These are phyloP conservation scores for Fusarium chuoi DNA, from an alignment of 2,329 filamentous ascomycete species.

Conservation along the genomic window DNA sequence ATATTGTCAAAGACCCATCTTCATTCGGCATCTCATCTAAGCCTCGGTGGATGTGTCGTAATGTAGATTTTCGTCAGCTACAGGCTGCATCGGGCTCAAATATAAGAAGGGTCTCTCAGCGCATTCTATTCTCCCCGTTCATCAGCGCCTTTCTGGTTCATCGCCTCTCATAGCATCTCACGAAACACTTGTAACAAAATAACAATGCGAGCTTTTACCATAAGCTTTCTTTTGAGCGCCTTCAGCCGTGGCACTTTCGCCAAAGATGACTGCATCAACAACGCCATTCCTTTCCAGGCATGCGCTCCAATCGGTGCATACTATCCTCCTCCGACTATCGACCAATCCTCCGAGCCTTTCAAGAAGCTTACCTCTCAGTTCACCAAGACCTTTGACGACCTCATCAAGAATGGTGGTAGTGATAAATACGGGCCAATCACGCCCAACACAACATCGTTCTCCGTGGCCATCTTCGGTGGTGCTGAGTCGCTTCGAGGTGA, in stretches of 20 bases:
- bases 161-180: not conserved
- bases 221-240: not conserved
- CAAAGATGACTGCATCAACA: not conserved
- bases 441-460: conserved; percentile 35
- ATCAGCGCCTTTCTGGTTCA: not conserved
- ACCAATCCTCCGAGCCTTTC: not conserved
- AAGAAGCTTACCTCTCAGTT: conserved; percentile 1
- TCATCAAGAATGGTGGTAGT: conserved; percentile 21
- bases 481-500: conserved; percentile 3
- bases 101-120: not conserved
- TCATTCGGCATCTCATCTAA: not conserved
- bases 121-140: not conserved
- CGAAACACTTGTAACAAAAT: rapidly evolving
- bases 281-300: conserved; percentile 25
- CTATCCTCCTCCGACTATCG: conserved; percentile 31
- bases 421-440: conserved; percentile 29
- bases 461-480: conserved; percentile 32
- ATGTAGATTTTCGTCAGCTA: not conserved
- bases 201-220: not conserved
- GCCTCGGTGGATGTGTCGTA: not conserved
- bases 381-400: conserved; percentile 21
- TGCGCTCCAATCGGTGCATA: conserved; percentile 37
- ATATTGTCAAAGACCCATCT: not conserved
- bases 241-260: not conserved
- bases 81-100: rapidly evolving